Evolutionary conservation across 306 rosid genomes (phyloP).

Genomic region (Trifolium pratense): DNA sequence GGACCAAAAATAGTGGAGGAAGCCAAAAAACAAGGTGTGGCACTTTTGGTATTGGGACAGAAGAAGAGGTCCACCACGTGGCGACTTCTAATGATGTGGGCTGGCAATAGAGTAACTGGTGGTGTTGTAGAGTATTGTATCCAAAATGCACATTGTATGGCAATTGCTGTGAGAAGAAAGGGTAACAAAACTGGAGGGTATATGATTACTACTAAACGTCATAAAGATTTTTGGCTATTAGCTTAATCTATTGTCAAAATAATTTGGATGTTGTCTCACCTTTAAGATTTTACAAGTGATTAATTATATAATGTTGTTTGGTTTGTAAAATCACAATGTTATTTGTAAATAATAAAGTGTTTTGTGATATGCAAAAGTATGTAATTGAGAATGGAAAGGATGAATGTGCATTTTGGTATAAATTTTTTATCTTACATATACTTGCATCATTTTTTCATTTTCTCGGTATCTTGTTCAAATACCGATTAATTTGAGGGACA

Average conservation of each 20-base stretch:
- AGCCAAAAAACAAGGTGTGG: slow-evolving; percentile 76
- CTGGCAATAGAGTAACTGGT: slow-evolving; percentile 54
- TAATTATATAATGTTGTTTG: slow-evolving; percentile 24
- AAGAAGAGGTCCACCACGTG: slow-evolving; percentile 82
- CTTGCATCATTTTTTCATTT: too few species aligned
- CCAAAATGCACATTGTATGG: slow-evolving; percentile 92
- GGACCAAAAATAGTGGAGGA: slow-evolving; percentile 88
- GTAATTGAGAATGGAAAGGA: slow-evolving; percentile 43
- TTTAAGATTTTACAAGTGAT: slow-evolving; percentile 20
- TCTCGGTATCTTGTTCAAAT: too few species aligned
- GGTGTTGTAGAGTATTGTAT: slow-evolving; percentile 85
- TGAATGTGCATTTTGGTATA: too few species aligned
- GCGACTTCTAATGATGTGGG: slow-evolving; percentile 94
- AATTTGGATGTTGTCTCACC: not conserved
- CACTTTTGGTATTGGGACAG: slow-evolving; percentile 84
- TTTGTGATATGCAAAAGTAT: slow-evolving; percentile 35
- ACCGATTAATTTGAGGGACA: too few species aligned
- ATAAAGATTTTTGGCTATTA: slow-evolving; percentile 96
- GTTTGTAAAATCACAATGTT: slow-evolving; percentile 45
- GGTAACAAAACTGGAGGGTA: slow-evolving; percentile 84
- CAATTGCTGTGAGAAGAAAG: slow-evolving; percentile 89
- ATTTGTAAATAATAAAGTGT: slow-evolving; percentile 52
- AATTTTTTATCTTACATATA: too few species aligned
- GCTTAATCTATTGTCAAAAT: slow-evolving; percentile 49
- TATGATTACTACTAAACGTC: slow-evolving; percentile 93